phyloP scores from a whole-genome alignment of 2,329 filamentous ascomycete species.

The Eutypella sp. region DNA sequence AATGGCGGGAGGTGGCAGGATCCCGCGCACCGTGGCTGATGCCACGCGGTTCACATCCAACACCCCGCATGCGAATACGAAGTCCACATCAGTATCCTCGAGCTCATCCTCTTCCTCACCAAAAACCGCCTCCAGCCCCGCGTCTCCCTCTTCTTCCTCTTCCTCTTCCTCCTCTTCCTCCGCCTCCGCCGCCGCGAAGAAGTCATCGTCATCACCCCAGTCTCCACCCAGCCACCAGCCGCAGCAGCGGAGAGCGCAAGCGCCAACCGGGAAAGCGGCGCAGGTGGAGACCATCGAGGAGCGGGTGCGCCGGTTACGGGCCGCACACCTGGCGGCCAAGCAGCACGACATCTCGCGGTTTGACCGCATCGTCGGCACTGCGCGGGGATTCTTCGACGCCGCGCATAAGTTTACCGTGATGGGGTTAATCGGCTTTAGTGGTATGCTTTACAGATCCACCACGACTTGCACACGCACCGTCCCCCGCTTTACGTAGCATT shows the following conservation, averaged over 20 bases:
- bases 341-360: slow-evolving; percentile 50
- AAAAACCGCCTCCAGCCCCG: slow-evolving; percentile 20
- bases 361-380: slow-evolving; percentile 44
- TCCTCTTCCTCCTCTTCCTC: slow-evolving; percentile 6
- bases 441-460: slow-evolving; percentile 31
- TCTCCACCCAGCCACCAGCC: slow-evolving; percentile 1
- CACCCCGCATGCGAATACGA: slow-evolving; percentile 65
- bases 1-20: slow-evolving; percentile 15
- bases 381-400: slow-evolving; percentile 48
- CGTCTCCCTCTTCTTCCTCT: slow-evolving; percentile 11
- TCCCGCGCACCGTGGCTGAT: slow-evolving; percentile 66
- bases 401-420: slow-evolving; percentile 52
- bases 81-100: slow-evolving; percentile 24
- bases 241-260: slow-evolving; percentile 8
- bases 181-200: slow-evolving; percentile 6
- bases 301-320: slow-evolving; percentile 63
- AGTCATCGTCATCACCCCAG: neutral
- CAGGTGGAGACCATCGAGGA: slow-evolving; percentile 60
- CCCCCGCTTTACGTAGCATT: neutral
- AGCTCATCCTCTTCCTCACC: slow-evolving; percentile 34
- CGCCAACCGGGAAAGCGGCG: slow-evolving; percentile 23
- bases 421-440: slow-evolving; percentile 51
- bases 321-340: slow-evolving; percentile 62
- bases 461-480: too few species aligned
- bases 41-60: slow-evolving; percentile 75